Evolutionary conservation across 148 eudicot genomes (phyloP).

Genomic region (Chenopodium suecicum): DNA sequence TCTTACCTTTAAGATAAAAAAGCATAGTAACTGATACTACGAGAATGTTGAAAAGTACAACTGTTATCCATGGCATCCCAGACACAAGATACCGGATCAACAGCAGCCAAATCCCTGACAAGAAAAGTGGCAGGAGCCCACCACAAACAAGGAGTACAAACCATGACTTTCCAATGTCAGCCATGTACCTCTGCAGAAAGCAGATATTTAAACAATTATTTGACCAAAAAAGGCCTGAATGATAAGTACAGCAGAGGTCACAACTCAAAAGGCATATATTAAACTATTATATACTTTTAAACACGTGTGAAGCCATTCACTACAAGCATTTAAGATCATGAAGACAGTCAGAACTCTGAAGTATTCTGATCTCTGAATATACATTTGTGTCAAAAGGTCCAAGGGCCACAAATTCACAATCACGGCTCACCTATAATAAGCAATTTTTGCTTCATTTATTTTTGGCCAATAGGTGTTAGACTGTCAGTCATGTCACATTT

Average conservation of each 20-base stretch:
- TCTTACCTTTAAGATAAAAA: conserved; percentile 79
- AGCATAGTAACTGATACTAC: conserved; percentile 83
- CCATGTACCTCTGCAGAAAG: conserved; percentile 87
- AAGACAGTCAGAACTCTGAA: neutral
- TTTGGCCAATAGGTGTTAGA: neutral
- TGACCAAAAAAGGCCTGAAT: neutral
- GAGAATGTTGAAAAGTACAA: conserved; percentile 72
- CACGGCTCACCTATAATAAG: neutral
- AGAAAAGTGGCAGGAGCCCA: conserved; percentile 79
- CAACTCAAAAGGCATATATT: neutral
- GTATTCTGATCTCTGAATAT: no score
- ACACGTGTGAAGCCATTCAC: neutral
- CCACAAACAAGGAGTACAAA: conserved; percentile 90
- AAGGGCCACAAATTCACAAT: neutral
- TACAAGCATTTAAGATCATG: neutral
- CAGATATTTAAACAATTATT: conserved; percentile 8
- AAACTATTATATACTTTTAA: neutral
- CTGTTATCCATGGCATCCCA: conserved; percentile 99
- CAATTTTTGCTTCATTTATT: neutral
- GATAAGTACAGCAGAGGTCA: neutral
- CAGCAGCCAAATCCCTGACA: conserved; percentile 84
- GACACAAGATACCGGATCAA: conserved; percentile 88
- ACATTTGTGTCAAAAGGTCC: neutral
- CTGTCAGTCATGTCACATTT: neutral
- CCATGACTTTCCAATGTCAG: conserved; percentile 95